Evolutionary conservation across 192 early-diverging fungal genomes (phyloP).

Genomic region (Backusella parvicylindrica): DNA sequence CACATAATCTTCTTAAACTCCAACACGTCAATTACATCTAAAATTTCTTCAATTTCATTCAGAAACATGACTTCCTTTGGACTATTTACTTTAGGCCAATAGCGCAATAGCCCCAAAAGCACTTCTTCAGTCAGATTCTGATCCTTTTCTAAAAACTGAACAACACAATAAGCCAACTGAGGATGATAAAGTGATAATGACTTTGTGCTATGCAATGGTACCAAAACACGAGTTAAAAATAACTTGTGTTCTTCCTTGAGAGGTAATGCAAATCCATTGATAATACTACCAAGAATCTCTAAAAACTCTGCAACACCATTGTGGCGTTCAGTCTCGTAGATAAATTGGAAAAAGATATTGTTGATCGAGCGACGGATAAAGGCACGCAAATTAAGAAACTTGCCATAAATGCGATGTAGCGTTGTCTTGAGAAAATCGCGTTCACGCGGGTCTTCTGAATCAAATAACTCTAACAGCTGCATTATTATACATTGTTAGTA

Average conservation of each 20-base stretch:
- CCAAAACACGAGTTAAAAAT: constrained; percentile 79
- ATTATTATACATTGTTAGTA: background rate
- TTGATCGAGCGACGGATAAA: constrained; percentile 90
- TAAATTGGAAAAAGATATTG: constrained; percentile 90
- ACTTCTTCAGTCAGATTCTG: constrained; percentile 66
- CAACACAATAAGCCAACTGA: constrained; percentile 88
- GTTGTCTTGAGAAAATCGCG: constrained; percentile 92
- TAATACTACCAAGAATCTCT: constrained; percentile 91
- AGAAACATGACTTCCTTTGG: constrained; percentile 96
- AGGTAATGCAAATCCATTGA: constrained; percentile 94
- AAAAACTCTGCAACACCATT: constrained; percentile 91
- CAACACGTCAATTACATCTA: constrained; percentile 81
- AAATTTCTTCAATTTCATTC: constrained; percentile 87
- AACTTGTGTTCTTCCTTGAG: constrained; percentile 92
- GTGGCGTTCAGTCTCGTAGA: constrained; percentile 87
- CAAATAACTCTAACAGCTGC: constrained; percentile 85
- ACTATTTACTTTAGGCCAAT: constrained; percentile 93
- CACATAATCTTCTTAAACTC: constrained; percentile 80
- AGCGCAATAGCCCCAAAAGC: constrained; percentile 78
- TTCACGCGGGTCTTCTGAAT: constrained; percentile 90
- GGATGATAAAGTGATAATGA: constrained; percentile 85
- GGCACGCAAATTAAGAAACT: constrained; percentile 86
- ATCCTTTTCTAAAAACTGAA: constrained; percentile 94
- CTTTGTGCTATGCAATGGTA: constrained; percentile 87
- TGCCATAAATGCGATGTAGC: constrained; percentile 90